phyloP scores from a whole-genome alignment of 805 yeast species.

The Starmerella davenportii region DNA sequence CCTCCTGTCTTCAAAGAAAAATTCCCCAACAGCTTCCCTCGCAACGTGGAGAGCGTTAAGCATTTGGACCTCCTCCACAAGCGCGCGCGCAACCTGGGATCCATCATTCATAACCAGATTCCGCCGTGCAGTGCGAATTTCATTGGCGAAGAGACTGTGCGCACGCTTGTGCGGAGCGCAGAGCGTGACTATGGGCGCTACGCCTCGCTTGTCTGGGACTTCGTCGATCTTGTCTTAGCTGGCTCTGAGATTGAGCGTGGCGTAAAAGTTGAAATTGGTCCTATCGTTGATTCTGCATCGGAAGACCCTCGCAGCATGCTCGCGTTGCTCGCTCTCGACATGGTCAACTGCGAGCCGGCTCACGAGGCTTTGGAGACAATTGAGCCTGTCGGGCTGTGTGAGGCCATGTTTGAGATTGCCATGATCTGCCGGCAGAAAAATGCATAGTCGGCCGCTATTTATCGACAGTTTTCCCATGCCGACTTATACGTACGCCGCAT shows the following conservation, averaged over 20 bases:
- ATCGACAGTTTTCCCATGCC: too few relatives aligned
- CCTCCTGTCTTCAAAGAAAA: constrained; percentile 1
- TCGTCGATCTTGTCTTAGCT: neutral
- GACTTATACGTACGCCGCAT: too few relatives aligned
- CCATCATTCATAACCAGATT: neutral
- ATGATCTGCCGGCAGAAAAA: neutral
- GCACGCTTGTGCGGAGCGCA: neutral
- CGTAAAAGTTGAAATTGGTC: neutral
- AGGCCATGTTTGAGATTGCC: constrained; percentile 2
- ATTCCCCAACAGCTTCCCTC: neutral
- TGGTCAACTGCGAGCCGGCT: neutral
- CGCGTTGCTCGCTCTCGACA: constrained; percentile 5
- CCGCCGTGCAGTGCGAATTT: neutral
- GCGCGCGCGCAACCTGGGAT: neutral
- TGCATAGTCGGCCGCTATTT: neutral
- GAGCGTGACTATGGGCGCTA: neutral
- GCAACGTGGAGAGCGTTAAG: neutral
- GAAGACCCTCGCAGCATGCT: constrained; percentile 4
- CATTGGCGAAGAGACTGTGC: neutral
- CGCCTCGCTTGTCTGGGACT: neutral
- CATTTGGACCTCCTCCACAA: neutral
- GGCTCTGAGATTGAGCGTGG: neutral
- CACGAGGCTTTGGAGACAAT: neutral
- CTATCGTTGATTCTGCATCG: neutral
- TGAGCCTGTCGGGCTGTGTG: constrained; percentile 1